A percentile compares a stretch with the other conserved stretches of the same genome.
Evolutionary conservation across 2,329 filamentous ascomycete genomes (phyloP).

Genomic region (Talaromyces sp.): DNA sequence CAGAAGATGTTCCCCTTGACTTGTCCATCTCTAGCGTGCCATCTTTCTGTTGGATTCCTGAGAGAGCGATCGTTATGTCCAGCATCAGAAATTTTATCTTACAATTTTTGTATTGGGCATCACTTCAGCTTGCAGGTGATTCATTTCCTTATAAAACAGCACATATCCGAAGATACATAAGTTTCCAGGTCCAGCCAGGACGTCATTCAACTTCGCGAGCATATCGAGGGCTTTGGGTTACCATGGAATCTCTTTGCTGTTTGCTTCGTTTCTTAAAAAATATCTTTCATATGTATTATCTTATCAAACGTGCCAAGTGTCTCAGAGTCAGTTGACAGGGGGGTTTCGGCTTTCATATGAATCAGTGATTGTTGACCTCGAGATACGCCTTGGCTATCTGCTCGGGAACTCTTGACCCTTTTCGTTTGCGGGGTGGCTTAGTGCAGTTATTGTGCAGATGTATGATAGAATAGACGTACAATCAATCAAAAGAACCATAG

Average conservation of each 20-base stretch:
- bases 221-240: conserved; percentile 30
- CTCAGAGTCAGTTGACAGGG: background rate
- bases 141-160: conserved; percentile 28
- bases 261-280: conserved; percentile 11
- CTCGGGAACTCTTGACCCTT: conserved; percentile 3
- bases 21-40: conserved; percentile 22
- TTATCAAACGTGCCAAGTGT: conserved; percentile 3
- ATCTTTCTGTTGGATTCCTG: conserved; percentile 28
- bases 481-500: background rate
- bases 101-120: conserved; percentile 25
- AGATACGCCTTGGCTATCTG: background rate
- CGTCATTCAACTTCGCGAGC: conserved; percentile 20
- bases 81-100: conserved; percentile 18
- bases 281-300: conserved; percentile 14
- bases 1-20: conserved; percentile 23
- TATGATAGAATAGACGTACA: conserved; percentile 13
- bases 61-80: conserved; percentile 16
- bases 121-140: conserved; percentile 24
- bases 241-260: conserved; percentile 18
- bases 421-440: conserved; percentile 5
- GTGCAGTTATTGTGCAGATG: conserved; percentile 13
- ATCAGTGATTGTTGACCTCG: background rate
- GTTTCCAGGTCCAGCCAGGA: conserved; percentile 16
- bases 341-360: background rate
- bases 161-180: conserved; percentile 28